Base-by-base conservation (phyloP, 129 eudicot genomes). In the Erigeron canadensis region DNA sequence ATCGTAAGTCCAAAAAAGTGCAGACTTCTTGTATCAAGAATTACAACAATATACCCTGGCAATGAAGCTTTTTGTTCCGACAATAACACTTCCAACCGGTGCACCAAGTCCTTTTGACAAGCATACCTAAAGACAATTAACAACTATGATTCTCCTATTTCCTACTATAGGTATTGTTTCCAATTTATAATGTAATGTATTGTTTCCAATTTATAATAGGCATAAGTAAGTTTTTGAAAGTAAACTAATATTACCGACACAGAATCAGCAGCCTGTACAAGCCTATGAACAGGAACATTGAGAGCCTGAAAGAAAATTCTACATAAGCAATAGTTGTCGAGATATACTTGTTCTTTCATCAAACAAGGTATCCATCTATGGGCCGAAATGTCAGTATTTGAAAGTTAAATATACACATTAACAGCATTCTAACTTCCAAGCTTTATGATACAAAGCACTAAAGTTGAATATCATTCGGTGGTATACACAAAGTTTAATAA, bases 91-190 rank as follows among this genome's bases (percentile, higher is more conserved):
- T 69, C 99, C 99, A 28, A 84, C 99, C 17, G 99, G 99, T 44
- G 99, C 99, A 58, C 99, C 99, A 68, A 94, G 84, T 59, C 99
- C 99, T 85, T 94, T 94, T 4, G 99, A 94, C 37, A 94, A 79
- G 72, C 99, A 94, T 28, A 91, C 90, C 99, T 94, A 60, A 71
- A 75, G 7, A 61, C 22, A 51, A 39, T 40, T 40, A 10, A 51
- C 10, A 23, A 60, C 63, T 18, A 55, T n/a, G 7, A 74, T 19
- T 74, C 53, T 72, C 34, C 34, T 28, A 28, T 28, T 28, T 28
- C 34, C 34, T 28, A 28, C 34, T 28, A 28, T 28, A 28, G 34
- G 1, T 28, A 28, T 28, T 50, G 42, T 54, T 50, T 51, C 50
- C 53, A 41, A 40, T 40, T 23, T n/a, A 59, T 28, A 28, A 28